Conservation (phyloP, 768 basidiomycete species). For the Rossbeevera mucosa region DNA sequence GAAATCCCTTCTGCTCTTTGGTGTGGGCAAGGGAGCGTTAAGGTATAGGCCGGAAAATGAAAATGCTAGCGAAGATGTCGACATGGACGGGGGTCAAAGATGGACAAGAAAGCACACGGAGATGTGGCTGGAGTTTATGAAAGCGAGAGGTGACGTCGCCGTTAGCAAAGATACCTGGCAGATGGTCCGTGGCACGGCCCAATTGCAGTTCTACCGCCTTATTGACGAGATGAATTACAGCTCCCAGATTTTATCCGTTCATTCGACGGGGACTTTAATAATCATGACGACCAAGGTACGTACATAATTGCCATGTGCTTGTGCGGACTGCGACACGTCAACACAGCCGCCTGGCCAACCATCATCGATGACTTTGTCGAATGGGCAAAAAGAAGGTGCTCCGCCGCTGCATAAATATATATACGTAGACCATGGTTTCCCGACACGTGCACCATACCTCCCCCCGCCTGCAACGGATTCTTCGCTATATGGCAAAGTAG, state of each 20-base stretch:
- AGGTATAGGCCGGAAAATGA: slow-evolving; percentile 38
- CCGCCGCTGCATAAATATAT: slow-evolving; percentile 3
- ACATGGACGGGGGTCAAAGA: slow-evolving; percentile 40
- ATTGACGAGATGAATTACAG: slow-evolving; percentile 35
- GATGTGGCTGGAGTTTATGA: slow-evolving; percentile 79
- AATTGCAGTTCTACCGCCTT: background rate
- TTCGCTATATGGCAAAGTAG: background rate
- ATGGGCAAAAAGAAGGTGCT: slow-evolving; percentile 44
- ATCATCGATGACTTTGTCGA: slow-evolving; percentile 82
- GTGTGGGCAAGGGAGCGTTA: slow-evolving; percentile 62
- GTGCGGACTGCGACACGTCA: slow-evolving; percentile 6
- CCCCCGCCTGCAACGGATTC: background rate
- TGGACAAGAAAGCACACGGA: slow-evolving; percentile 60
- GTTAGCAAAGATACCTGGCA: slow-evolving; percentile 87
- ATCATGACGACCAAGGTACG: slow-evolving; percentile 77
- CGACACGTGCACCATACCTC: slow-evolving; percentile 7
- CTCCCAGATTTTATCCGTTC: slow-evolving; percentile 75
- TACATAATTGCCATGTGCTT: slow-evolving; percentile 40
- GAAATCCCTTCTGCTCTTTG: slow-evolving; percentile 70
- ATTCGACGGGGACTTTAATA: slow-evolving; percentile 66
- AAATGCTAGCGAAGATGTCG: slow-evolving; percentile 47
- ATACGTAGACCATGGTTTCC: background rate
- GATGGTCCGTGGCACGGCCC: slow-evolving; percentile 52
- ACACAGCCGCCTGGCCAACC: slow-evolving; percentile 79
- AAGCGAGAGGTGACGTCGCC: slow-evolving; percentile 60